phyloP scores from a whole-genome alignment of 768 basidiomycete species.

The Leccinum broughii region DNA sequence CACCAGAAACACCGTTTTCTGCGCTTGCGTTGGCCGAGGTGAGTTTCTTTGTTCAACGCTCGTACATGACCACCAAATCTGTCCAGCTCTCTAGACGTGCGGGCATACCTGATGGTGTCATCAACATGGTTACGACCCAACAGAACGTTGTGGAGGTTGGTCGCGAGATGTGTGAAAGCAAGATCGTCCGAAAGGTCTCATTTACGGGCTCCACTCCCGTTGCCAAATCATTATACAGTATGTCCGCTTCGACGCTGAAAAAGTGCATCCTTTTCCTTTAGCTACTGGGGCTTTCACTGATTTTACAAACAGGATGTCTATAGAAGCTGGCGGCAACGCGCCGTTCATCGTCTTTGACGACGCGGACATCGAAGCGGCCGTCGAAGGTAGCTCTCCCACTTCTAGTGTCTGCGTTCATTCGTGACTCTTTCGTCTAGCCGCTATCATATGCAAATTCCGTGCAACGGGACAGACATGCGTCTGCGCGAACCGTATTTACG shows the following conservation, averaged over 20 bases:
- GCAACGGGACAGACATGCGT: slow-evolving; percentile 81
- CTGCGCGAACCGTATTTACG: slow-evolving; percentile 89
- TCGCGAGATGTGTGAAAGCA: slow-evolving; percentile 91
- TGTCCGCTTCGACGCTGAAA: slow-evolving; percentile 78
- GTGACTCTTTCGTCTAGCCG: slow-evolving; percentile 43
- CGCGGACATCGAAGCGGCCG: slow-evolving; percentile 89
- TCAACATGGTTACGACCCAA: slow-evolving; percentile 90
- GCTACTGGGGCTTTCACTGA: slow-evolving; percentile 1
- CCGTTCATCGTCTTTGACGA: slow-evolving; percentile 98
- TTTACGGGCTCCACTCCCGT: slow-evolving; percentile 90
- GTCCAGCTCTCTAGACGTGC: slow-evolving; percentile 76
- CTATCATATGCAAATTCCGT: slow-evolving; percentile 79
- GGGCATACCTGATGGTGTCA: slow-evolving; percentile 92
- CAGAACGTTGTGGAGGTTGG: slow-evolving; percentile 87
- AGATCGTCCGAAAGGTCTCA: slow-evolving; percentile 80
- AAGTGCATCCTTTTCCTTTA: slow-evolving; percentile 49
- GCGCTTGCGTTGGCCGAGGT: slow-evolving; percentile 91
- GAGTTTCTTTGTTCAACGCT: slow-evolving; percentile 6
- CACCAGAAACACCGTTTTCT: slow-evolving; percentile 93
- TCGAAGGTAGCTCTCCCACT: slow-evolving; percentile 54
- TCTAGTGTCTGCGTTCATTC: not conserved
- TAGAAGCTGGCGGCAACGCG: slow-evolving; percentile 93
- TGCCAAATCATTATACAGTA: slow-evolving; percentile 70
- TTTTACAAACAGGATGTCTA: slow-evolving; percentile 47
- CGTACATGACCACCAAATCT: not conserved